A percentile compares a stretch with the other conserved stretches of the same genome.
These are phyloP conservation scores for Silene uniflora DNA, from an alignment of 148 eudicot genomes.

Conservation along the genomic window DNA sequence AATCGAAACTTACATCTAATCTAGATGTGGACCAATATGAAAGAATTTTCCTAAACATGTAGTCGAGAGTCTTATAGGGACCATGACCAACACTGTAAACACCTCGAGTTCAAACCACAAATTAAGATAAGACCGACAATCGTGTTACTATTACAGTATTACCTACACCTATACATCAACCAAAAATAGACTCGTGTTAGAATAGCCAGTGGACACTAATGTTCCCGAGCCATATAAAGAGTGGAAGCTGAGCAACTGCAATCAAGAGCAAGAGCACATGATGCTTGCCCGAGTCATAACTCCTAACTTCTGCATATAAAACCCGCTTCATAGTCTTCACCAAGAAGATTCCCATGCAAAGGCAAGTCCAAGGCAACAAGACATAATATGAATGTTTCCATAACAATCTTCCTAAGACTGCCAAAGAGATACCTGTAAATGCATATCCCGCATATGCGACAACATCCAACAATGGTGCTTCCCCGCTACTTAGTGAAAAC, in stretches of 20 bases:
- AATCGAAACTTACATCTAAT: background rate
- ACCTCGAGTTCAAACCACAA: background rate
- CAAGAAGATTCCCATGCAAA: slow-evolving; percentile 72
- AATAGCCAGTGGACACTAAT: slow-evolving; percentile 63
- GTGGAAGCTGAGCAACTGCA: slow-evolving; percentile 72
- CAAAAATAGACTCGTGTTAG: slow-evolving; percentile 4
- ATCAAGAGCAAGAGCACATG: slow-evolving; percentile 68
- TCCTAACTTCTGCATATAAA: slow-evolving; percentile 67
- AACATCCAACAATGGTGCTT: slow-evolving; percentile 63
- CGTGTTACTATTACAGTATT: background rate
- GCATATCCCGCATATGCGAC: slow-evolving; percentile 82
- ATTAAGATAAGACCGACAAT: background rate
- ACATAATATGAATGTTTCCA: slow-evolving; percentile 55
- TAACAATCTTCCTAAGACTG: slow-evolving; percentile 47
- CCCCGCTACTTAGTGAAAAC: slow-evolving; percentile 62
- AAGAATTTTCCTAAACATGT: background rate
- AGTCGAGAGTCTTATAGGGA: background rate
- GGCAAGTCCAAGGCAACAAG: slow-evolving; percentile 60
- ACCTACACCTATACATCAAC: slow-evolving; percentile 22
- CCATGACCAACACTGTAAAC: background rate
- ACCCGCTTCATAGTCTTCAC: slow-evolving; percentile 84
- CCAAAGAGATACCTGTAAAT: slow-evolving; percentile 58
- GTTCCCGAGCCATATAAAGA: slow-evolving; percentile 71
- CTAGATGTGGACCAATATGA: background rate
- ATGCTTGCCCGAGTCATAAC: slow-evolving; percentile 62